phyloP scores from a whole-genome alignment of 371 early-diverging fungal species.

The Lichtheimia hyalospora region DNA sequence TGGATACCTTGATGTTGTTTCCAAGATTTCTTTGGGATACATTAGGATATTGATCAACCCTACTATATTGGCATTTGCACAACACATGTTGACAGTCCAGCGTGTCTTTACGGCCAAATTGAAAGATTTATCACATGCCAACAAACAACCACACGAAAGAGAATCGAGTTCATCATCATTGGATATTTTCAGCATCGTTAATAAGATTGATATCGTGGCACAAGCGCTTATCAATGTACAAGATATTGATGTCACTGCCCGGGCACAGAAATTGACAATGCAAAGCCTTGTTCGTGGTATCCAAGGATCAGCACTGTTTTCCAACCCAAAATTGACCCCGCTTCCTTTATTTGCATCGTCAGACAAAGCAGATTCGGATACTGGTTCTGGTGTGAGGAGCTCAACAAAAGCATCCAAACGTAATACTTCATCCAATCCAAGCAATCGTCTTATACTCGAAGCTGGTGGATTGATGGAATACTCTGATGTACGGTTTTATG shows the following conservation, averaged over 20 bases:
- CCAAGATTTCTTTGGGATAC: slow-evolving; percentile 46
- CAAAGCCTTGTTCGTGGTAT: slow-evolving; percentile 33
- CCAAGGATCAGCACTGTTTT: slow-evolving; percentile 43
- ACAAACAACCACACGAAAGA: slow-evolving; percentile 7
- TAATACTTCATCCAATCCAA: slow-evolving; percentile 13
- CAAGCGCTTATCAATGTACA: slow-evolving; percentile 41
- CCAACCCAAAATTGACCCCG: slow-evolving; percentile 45
- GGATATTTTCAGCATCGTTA: neutral
- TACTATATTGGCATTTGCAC: slow-evolving; percentile 69
- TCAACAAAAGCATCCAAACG: slow-evolving; percentile 36
- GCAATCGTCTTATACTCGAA: slow-evolving; percentile 42
- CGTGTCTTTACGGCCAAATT: slow-evolving; percentile 64
- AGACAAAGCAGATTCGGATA: slow-evolving; percentile 45
- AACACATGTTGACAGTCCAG: slow-evolving; percentile 73
- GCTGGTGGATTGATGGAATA: slow-evolving; percentile 41
- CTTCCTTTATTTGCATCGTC: slow-evolving; percentile 19
- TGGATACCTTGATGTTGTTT: slow-evolving; percentile 54
- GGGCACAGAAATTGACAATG: slow-evolving; percentile 49
- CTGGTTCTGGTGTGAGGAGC: slow-evolving; percentile 43
- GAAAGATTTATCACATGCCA: slow-evolving; percentile 30
- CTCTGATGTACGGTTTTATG: slow-evolving; percentile 36
- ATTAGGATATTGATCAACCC: slow-evolving; percentile 61
- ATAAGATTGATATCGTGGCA: slow-evolving; percentile 35
- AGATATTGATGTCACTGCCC: slow-evolving; percentile 39
- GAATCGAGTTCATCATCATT: slow-evolving; percentile 7